A percentile compares a stretch with the other conserved stretches of the same genome.
phyloP scores from a whole-genome alignment of 2,329 filamentous ascomycete genomes.

The Xylaria sp. region DNA sequence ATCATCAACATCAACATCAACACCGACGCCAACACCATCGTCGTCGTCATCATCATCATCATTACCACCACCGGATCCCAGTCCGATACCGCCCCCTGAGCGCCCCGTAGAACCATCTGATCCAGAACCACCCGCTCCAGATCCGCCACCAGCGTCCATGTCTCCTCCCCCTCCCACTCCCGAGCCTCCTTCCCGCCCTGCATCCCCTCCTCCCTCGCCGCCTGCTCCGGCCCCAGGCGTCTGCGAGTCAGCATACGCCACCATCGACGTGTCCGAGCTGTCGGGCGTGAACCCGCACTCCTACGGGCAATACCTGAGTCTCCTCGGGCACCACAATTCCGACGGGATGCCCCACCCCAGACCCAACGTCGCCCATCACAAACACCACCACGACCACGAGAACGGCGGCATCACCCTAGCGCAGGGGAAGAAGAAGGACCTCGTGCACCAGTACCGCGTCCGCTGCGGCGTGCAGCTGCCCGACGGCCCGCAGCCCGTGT shows the following conservation, averaged over 20 bases:
- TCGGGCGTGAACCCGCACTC: conserved; percentile 36
- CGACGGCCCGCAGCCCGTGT: conserved; percentile 17
- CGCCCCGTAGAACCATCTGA: background rate
- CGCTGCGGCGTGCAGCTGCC: conserved; percentile 39
- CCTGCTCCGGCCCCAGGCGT: conserved; percentile 20
- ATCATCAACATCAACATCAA: background rate
- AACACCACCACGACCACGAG: background rate
- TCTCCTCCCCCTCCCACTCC: background rate
- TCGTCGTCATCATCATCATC: too few species aligned
- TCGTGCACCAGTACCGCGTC: conserved; percentile 44
- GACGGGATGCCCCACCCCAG: background rate
- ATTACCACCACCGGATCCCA: background rate
- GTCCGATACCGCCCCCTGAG: background rate
- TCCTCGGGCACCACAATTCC: conserved; percentile 34
- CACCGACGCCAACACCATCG: background rate
- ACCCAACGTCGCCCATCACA: background rate
- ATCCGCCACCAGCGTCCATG: background rate
- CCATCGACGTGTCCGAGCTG: conserved; percentile 42
- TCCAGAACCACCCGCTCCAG: background rate
- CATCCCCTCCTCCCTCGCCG: conserved; percentile 8
- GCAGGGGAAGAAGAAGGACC: conserved; percentile 12
- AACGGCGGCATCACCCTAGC: background rate
- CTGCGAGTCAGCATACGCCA: conserved; percentile 40
- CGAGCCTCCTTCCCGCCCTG: background rate
- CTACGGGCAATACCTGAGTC: conserved; percentile 40